Percentiles rank a stretch among this genome's conserved stretches.
Conservation (phyloP, 2,329 filamentous ascomycete species). For the Saccharata proteae region DNA sequence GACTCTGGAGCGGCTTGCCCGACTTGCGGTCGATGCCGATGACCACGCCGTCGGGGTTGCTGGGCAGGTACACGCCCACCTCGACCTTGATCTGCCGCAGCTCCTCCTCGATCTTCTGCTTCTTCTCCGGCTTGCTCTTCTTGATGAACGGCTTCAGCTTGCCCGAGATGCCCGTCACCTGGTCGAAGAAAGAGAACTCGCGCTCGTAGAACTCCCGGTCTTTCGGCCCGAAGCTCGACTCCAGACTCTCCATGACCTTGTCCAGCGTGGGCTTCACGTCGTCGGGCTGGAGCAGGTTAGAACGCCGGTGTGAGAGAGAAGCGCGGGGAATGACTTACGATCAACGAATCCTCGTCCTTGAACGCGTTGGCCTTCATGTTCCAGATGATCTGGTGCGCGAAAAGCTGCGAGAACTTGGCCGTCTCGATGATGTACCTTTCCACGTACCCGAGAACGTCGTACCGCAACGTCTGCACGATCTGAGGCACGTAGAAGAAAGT, state of each 20-base stretch:
- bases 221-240: conserved; percentile 64
- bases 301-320: neutral
- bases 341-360: conserved; percentile 86
- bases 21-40: conserved; percentile 97
- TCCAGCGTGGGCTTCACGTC: conserved; percentile 88
- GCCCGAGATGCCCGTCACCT: conserved; percentile 89
- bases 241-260: conserved; percentile 73
- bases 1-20: conserved; percentile 91
- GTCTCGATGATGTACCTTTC: conserved; percentile 96
- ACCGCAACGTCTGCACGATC: conserved; percentile 88
- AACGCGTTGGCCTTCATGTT: conserved; percentile 99
- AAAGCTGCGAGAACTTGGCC: conserved; percentile 92
- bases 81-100: conserved; percentile 94
- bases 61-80: conserved; percentile 91
- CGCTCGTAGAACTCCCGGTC: conserved; percentile 84
- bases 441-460: conserved; percentile 87
- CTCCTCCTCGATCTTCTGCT: conserved; percentile 98
- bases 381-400: conserved; percentile 99
- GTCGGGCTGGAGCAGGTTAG: conserved; percentile 51
- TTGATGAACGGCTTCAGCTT: conserved; percentile 93
- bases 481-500: conserved; percentile 99
- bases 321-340: conserved; percentile 46
- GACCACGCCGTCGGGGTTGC: conserved; percentile 92
- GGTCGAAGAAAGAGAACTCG: conserved; percentile 96
- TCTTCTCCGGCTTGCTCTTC: conserved; percentile 87